These are phyloP conservation scores for Taphrina pruni DNA, from an alignment of 1,139 yeast genomes.

Conservation along the genomic window DNA sequence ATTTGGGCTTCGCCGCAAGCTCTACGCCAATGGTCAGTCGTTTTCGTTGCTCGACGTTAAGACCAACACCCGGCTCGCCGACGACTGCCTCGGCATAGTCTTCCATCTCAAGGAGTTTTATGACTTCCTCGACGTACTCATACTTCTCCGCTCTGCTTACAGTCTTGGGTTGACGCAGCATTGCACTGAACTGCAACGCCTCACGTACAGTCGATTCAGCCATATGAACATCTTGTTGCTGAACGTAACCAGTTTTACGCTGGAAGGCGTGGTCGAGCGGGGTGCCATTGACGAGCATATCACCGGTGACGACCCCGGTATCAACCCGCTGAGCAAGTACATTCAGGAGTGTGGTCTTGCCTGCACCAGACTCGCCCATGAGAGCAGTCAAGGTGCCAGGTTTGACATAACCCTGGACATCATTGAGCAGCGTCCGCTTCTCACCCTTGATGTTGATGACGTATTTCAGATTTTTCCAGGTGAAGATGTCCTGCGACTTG, in stretches of 20 bases:
- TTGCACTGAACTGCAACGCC: slow-evolving; percentile 73
- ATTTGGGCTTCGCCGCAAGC: slow-evolving; percentile 82
- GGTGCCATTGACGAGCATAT: slow-evolving; percentile 73
- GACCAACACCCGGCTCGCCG: slow-evolving; percentile 79
- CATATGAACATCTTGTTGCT: slow-evolving; percentile 79
- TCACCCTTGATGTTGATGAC: slow-evolving; percentile 57
- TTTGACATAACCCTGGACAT: slow-evolving; percentile 71
- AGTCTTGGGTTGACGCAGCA: slow-evolving; percentile 68
- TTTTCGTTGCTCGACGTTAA: slow-evolving; percentile 85
- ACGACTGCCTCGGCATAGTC: slow-evolving; percentile 79
- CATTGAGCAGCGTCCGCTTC: slow-evolving; percentile 57
- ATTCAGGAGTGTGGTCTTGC: slow-evolving; percentile 78
- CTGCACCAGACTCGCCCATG: slow-evolving; percentile 91
- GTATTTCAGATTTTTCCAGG: slow-evolving; percentile 58
- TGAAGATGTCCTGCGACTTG: slow-evolving; percentile 52
- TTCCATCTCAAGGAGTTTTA: slow-evolving; percentile 71
- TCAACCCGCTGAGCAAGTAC: slow-evolving; percentile 79
- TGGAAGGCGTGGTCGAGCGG: slow-evolving; percentile 73
- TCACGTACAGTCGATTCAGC: slow-evolving; percentile 78
- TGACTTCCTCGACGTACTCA: slow-evolving; percentile 72
- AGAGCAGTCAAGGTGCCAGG: slow-evolving; percentile 78
- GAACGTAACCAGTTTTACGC: slow-evolving; percentile 81
- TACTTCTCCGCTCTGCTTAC: slow-evolving; percentile 66
- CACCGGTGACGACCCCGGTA: slow-evolving; percentile 76
- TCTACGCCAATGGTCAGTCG: slow-evolving; percentile 86